Conservation (phyloP, 176 grass and related monocot species). For the Puccinellia tenuiflora region DNA sequence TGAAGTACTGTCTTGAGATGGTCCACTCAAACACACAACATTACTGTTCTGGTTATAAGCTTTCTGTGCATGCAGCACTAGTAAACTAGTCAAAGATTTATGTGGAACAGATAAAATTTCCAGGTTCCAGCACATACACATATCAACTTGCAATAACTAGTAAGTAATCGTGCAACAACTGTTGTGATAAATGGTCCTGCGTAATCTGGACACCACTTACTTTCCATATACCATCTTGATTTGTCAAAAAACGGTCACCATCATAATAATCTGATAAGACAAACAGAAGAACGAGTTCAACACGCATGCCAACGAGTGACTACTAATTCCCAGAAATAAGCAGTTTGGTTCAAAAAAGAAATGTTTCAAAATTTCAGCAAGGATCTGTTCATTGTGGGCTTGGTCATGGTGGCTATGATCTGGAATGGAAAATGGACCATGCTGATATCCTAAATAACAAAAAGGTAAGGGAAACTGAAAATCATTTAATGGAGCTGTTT, state of each 20-base stretch:
- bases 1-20: constrained; percentile 11
- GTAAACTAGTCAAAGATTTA: constrained; percentile 14
- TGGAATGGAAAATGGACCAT: neutral
- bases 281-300: constrained; percentile 28
- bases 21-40: neutral
- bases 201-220: constrained; percentile 50
- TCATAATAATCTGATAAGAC: constrained; percentile 79
- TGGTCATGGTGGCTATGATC: constrained; percentile 11
- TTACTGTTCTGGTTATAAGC: neutral
- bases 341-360: neutral
- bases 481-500: constrained; percentile 11
- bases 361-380: neutral
- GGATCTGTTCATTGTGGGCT: neutral
- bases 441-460: constrained; percentile 4
- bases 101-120: neutral
- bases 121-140: neutral
- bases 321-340: constrained; percentile 1
- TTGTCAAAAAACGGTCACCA: constrained; percentile 70
- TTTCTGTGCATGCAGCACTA: neutral
- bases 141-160: neutral
- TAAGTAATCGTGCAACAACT: constrained; percentile 8
- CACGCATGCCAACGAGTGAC: neutral
- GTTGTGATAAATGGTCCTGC: constrained; percentile 1
- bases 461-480: constrained; percentile 14
- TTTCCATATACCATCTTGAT: constrained; percentile 79